phyloP scores from a whole-genome alignment of 208 protist genomes.

The Trypanosoma brucei region DNA sequence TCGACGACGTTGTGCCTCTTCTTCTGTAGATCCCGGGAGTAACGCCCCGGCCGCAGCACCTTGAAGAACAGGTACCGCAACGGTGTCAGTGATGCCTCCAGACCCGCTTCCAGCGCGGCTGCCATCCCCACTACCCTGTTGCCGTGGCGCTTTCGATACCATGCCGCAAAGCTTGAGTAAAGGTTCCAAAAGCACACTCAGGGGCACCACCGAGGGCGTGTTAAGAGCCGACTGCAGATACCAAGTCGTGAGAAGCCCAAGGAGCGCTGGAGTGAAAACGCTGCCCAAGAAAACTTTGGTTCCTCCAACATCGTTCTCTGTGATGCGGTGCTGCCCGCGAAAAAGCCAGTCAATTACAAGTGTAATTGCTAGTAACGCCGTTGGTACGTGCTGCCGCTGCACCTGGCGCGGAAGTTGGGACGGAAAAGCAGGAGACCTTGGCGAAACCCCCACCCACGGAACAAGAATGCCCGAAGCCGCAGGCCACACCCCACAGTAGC shows the following conservation, averaged over 20 bases:
- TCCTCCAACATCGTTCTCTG: conserved; percentile 16
- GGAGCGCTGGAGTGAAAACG: conserved; percentile 12
- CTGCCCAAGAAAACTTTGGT: conserved; percentile 15
- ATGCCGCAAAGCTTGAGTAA: not conserved
- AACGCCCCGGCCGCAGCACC: conserved; percentile 7
- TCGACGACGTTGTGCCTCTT: conserved; percentile 72
- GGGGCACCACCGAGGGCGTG: not conserved
- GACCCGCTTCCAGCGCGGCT: no score
- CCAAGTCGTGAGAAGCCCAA: conserved; percentile 16
- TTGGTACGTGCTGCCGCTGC: conserved; percentile 13
- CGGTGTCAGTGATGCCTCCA: not conserved
- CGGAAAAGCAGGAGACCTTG: not conserved
- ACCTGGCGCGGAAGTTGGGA: not conserved
- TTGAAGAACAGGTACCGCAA: conserved; percentile 12
- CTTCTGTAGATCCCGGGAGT: conserved; percentile 65
- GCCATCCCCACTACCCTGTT: not conserved
- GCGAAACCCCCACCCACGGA: conserved; percentile 12
- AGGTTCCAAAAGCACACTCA: conserved; percentile 14
- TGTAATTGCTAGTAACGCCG: conserved; percentile 4
- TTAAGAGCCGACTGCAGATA: conserved; percentile 4
- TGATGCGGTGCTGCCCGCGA: conserved; percentile 12
- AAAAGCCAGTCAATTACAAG: conserved; percentile 16
- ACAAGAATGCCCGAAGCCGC: conserved; percentile 27
- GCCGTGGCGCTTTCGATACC: not conserved
- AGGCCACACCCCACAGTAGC: conserved; percentile 39